Conservation (phyloP, 768 basidiomycete species). For the Boletus coccyginus region DNA sequence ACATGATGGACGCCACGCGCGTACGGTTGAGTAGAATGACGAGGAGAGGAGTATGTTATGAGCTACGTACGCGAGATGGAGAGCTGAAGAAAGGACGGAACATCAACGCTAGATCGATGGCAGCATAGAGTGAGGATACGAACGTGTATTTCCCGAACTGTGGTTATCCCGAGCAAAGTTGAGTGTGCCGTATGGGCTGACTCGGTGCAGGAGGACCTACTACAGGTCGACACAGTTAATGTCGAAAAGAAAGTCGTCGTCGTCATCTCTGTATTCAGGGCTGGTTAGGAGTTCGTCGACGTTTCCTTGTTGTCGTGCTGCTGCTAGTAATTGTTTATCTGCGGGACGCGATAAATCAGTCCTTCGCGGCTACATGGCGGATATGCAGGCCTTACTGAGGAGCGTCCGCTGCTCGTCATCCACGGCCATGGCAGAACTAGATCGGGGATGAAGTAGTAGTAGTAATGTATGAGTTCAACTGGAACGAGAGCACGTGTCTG, state of each 20-base stretch:
- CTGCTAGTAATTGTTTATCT: constrained; percentile 27
- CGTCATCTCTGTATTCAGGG: constrained; percentile 22
- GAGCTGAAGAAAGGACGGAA: constrained; percentile 16
- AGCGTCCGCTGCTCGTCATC: constrained; percentile 12
- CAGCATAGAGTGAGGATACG: constrained; percentile 11
- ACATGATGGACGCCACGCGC: neutral
- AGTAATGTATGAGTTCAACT: neutral
- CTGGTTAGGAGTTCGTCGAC: constrained; percentile 25
- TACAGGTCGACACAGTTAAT: constrained; percentile 31
- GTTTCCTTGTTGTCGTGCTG: constrained; percentile 23
- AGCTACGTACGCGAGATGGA: constrained; percentile 31
- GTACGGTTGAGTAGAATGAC: neutral
- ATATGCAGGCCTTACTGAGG: constrained; percentile 16
- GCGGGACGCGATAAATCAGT: neutral
- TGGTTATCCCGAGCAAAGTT: neutral
- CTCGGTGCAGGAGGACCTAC: constrained; percentile 15
- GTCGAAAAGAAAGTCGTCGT: constrained; percentile 25
- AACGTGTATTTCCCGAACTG: constrained; percentile 31
- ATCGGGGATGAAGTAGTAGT: neutral
- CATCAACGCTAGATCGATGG: constrained; percentile 12
- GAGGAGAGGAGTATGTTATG: neutral
- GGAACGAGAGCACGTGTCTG: neutral
- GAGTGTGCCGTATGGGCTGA: neutral
- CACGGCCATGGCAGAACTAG: constrained; percentile 11
- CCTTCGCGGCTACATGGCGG: neutral